A percentile compares a stretch with the other conserved stretches of the same genome.
Conservation (phyloP, 768 basidiomycete species). For the Collybia sordida region DNA sequence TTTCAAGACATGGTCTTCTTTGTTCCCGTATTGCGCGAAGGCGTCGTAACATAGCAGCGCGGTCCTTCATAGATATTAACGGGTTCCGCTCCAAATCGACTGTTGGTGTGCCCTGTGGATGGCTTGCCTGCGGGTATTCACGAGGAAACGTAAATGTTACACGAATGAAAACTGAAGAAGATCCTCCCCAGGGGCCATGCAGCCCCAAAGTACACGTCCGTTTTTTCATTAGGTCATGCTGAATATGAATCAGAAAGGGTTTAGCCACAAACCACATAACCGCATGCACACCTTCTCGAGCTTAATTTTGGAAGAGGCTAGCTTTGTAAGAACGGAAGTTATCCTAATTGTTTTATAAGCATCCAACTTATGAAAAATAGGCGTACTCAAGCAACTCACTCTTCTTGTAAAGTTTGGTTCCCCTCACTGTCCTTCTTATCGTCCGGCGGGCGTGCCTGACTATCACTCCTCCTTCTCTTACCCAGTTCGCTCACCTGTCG, state of each 20-base stretch:
- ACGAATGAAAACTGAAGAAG: constrained; percentile 80
- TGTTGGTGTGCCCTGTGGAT: constrained; percentile 66
- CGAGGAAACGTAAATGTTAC: constrained; percentile 88
- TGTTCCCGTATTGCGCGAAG: constrained; percentile 70
- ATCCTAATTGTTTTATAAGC: constrained; percentile 45
- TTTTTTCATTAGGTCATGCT: constrained; percentile 71
- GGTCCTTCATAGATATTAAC: constrained; percentile 73
- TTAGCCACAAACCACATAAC: not conserved
- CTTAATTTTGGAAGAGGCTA: constrained; percentile 69
- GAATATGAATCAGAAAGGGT: not conserved
- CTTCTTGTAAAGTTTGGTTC: constrained; percentile 64
- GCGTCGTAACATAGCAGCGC: constrained; percentile 76
- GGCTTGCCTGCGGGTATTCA: constrained; percentile 64
- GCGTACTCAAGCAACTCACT: constrained; percentile 42
- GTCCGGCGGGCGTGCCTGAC: constrained; percentile 31
- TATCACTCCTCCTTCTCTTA: constrained; percentile 46
- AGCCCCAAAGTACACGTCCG: constrained; percentile 84
- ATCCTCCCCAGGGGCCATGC: constrained; percentile 90
- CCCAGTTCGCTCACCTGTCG: constrained; percentile 10
- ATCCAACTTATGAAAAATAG: not conserved
- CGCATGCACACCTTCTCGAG: constrained; percentile 72
- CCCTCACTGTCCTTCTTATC: constrained; percentile 31
- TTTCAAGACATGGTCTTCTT: constrained; percentile 81
- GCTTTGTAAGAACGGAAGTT: constrained; percentile 66
- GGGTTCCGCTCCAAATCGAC: constrained; percentile 85